phyloP scores from a whole-genome alignment of 164 flowering plant genomes.

The Vitis cinerea region DNA sequence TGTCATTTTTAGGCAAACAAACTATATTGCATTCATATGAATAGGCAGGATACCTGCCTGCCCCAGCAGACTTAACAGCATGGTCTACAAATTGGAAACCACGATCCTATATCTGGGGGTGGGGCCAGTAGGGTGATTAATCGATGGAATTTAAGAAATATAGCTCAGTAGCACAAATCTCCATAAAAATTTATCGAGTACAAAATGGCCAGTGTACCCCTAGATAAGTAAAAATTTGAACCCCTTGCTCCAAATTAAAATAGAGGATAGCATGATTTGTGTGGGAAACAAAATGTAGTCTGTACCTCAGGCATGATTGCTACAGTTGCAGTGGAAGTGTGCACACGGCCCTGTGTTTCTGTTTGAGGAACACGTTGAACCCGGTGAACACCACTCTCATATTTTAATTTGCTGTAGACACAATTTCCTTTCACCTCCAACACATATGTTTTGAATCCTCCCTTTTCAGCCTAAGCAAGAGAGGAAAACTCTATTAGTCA shows the following conservation, averaged over 20 bases:
- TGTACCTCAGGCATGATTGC: conserved; percentile 98
- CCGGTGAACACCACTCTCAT: conserved; percentile 96
- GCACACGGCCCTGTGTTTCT: conserved; percentile 98
- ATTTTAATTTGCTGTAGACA: conserved; percentile 94
- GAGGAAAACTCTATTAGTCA: conserved; percentile 14
- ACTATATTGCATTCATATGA: not conserved
- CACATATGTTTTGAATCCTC: conserved; percentile 87
- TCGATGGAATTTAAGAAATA: not conserved
- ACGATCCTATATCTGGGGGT: not conserved
- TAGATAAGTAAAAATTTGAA: too few species aligned
- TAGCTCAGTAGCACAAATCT: too few species aligned
- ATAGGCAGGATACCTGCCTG: not conserved
- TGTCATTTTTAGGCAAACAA: not conserved
- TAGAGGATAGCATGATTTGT: not conserved
- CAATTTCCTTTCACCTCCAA: conserved; percentile 89
- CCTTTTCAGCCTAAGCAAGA: conserved; percentile 70
- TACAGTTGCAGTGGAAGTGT: conserved; percentile 97
- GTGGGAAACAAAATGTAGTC: not conserved
- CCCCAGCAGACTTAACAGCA: not conserved
- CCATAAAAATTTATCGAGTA: too few species aligned
- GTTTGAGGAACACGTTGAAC: conserved; percentile 98
- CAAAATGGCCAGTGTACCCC: too few species aligned
- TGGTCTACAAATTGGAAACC: not conserved
- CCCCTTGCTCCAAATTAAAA: too few species aligned
- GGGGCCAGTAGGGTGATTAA: not conserved